These are phyloP conservation scores for Neurospora crassa DNA, from an alignment of 2,329 filamentous ascomycete genomes.

Conservation along the genomic window DNA sequence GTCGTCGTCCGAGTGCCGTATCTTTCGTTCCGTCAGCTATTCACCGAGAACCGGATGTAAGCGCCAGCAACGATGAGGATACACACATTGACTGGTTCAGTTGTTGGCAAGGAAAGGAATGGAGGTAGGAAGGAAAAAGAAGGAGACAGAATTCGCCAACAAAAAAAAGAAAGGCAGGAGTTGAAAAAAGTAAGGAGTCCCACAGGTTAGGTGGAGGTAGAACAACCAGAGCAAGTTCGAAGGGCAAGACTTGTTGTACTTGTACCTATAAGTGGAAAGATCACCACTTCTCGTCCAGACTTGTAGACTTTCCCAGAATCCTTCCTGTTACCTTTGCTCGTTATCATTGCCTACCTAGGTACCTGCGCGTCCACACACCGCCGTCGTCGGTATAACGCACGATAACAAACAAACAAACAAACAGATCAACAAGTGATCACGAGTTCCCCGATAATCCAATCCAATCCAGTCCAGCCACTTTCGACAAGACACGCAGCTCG, in stretches of 20 bases:
- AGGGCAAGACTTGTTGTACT: not conserved
- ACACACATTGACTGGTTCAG: too few species aligned
- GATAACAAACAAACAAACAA: not conserved
- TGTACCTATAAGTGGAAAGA: not conserved
- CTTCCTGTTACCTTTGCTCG: not conserved
- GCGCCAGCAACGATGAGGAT: not conserved
- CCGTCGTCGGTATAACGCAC: not conserved
- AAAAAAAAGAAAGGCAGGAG: constrained; percentile 5
- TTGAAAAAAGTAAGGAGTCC: constrained; percentile 14
- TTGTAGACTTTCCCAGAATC: not conserved
- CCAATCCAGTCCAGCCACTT: not conserved
- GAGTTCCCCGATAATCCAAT: not conserved
- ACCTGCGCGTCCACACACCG: not conserved
- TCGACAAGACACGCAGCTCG: not conserved
- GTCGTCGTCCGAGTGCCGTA: not conserved
- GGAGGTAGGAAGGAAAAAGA: not conserved
- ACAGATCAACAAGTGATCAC: not conserved
- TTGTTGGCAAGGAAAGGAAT: not conserved
- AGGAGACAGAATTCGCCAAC: not conserved
- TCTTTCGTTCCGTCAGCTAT: not conserved
- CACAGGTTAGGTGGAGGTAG: not conserved
- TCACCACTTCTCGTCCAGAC: not conserved
- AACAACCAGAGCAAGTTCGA: not conserved
- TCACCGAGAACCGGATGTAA: not conserved
- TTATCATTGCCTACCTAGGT: too few species aligned